A percentile compares a stretch with the other conserved stretches of the same genome.
Conservation (phyloP, 179 eudicot species). For the Camellia oleifera region DNA sequence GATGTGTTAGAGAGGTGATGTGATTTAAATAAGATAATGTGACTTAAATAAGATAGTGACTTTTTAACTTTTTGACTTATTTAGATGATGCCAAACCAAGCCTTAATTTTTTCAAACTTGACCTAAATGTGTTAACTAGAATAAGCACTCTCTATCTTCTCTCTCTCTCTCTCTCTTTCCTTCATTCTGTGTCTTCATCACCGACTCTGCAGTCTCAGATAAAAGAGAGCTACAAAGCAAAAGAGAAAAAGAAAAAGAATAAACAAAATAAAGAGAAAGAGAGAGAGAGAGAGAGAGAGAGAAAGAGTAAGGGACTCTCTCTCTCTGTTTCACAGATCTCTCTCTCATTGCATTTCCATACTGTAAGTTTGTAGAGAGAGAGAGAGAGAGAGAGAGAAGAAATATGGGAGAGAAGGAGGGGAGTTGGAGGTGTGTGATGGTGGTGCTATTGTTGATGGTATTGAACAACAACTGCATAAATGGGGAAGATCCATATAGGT, state of each 20-base stretch:
- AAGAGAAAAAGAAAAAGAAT: no score
- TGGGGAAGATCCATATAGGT: conserved; percentile 36
- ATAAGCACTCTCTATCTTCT: no score
- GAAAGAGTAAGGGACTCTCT: no score
- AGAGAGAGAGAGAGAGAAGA: conserved; percentile 15
- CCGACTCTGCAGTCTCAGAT: not conserved
- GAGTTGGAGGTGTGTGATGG: not conserved
- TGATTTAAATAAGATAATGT: no score
- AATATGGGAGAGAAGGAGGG: conserved; percentile 7
- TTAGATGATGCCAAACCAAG: no score
- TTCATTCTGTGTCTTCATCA: not conserved
- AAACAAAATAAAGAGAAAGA: not conserved
- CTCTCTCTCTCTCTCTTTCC: not conserved
- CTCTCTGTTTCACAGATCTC: conserved; percentile 1
- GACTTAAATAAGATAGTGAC: no score
- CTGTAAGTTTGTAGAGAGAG: no score
- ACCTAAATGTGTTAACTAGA: no score
- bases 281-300: no score
- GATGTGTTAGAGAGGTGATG: no score
- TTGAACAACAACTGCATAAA: not conserved
- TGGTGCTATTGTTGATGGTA: not conserved
- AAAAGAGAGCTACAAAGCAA: not conserved
- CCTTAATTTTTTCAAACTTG: no score
- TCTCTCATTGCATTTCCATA: conserved; percentile 2
- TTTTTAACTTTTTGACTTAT: no score